Conservation (phyloP, 345 rosid species). For the Crucihimalaya himalaica region DNA sequence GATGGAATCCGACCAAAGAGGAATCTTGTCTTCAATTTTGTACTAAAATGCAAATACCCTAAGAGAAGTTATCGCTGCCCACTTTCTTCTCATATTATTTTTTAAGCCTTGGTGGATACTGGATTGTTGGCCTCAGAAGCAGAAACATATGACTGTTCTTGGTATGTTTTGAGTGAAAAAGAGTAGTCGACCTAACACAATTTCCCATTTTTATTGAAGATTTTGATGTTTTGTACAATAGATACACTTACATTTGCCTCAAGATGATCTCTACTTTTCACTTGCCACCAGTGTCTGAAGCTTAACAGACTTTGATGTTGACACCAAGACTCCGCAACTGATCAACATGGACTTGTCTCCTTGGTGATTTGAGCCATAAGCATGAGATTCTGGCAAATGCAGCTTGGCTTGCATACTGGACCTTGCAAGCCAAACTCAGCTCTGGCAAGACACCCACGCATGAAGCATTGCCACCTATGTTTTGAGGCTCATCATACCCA, state of each 20-base stretch:
- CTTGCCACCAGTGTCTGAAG: neutral
- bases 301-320: conserved; percentile 41
- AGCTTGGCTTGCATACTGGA: conserved; percentile 50
- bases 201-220: neutral
- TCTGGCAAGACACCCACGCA: conserved; percentile 41
- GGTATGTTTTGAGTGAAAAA: neutral
- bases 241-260: neutral
- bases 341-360: conserved; percentile 29
- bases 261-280: neutral
- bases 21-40: neutral
- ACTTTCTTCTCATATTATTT: neutral
- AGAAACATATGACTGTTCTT: neutral
- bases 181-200: neutral
- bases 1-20: too few relatives aligned
- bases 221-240: neutral
- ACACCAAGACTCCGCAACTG: conserved; percentile 36
- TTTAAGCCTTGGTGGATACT: neutral
- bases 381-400: conserved; percentile 43
- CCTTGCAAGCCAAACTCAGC: conserved; percentile 46
- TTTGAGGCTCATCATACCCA: conserved; percentile 49
- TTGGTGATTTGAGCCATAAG: conserved; percentile 39
- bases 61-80: neutral
- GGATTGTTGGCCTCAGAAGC: neutral
- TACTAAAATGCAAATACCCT: neutral
- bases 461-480: conserved; percentile 25